Percentiles rank a stretch among this genome's conserved stretches.
phyloP scores from a whole-genome alignment of 352 stramenopile species.

The Phytophthora citricola region DNA sequence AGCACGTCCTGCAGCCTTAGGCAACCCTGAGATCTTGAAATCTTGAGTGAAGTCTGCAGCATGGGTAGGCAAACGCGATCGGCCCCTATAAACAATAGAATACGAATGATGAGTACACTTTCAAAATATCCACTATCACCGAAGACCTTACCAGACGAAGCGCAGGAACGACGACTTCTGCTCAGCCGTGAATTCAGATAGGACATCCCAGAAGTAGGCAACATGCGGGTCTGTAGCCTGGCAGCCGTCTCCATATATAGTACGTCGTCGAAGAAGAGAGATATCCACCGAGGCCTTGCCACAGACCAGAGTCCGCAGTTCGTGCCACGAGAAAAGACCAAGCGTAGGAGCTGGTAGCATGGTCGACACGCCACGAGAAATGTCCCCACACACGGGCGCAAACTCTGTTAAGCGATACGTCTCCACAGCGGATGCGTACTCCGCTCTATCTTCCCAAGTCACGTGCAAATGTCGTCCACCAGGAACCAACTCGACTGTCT shows the following conservation, averaged over 20 bases:
- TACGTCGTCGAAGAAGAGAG: slow-evolving; percentile 80
- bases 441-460: slow-evolving; percentile 90
- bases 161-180: slow-evolving; percentile 92
- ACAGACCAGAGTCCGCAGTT: slow-evolving; percentile 91
- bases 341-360: slow-evolving; percentile 86
- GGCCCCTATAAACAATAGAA: slow-evolving; percentile 47
- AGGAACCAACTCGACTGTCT: slow-evolving; percentile 83
- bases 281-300: slow-evolving; percentile 91
- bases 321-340: slow-evolving; percentile 88
- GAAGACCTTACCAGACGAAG: slow-evolving; percentile 76
- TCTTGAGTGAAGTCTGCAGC: slow-evolving; percentile 90
- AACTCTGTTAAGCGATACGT: slow-evolving; percentile 86
- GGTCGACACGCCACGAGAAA: slow-evolving; percentile 82
- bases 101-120: neutral
- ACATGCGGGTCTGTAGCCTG: slow-evolving; percentile 88
- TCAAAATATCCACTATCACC: no score
- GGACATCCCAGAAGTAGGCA: slow-evolving; percentile 91
- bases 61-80: slow-evolving; percentile 90
- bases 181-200: slow-evolving; percentile 87
- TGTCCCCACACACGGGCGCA: slow-evolving; percentile 70
- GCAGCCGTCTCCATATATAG: slow-evolving; percentile 92
- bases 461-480: slow-evolving; percentile 84
- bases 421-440: slow-evolving; percentile 84
- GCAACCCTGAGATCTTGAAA: slow-evolving; percentile 90
- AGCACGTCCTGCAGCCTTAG: slow-evolving; percentile 72